Evolutionary conservation across 1,139 yeast genomes (phyloP).

Genomic region (Yamadazyma atlantica): DNA sequence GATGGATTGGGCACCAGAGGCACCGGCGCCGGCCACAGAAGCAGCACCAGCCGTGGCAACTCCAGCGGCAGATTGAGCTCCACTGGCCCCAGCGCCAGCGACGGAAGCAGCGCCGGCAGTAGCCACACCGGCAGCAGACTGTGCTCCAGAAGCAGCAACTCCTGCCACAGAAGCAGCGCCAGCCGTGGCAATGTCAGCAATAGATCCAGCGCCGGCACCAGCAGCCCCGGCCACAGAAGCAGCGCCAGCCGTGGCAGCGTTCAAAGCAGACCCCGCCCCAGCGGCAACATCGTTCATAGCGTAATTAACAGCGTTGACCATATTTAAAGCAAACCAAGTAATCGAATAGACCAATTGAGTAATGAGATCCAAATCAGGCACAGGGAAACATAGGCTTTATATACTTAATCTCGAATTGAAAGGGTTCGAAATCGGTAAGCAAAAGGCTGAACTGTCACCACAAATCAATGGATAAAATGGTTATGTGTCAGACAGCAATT

Average conservation of each 20-base stretch:
- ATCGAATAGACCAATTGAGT: too few species aligned
- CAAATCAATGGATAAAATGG: too few species aligned
- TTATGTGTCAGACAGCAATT: too few species aligned
- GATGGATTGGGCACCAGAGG: constrained; percentile 3
- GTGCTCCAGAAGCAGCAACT: constrained; percentile 31
- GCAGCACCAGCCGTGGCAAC: constrained; percentile 26
- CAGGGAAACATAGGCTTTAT: too few species aligned
- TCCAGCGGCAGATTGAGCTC: constrained; percentile 31
- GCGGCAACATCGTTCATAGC: constrained; percentile 21
- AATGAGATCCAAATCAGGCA: too few species aligned
- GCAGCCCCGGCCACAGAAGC: constrained; percentile 33
- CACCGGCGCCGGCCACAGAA: constrained; percentile 8
- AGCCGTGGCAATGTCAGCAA: constrained; percentile 38
- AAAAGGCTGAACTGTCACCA: constrained; percentile 12
- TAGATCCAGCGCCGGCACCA: constrained; percentile 21
- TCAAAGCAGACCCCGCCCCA: constrained; percentile 4
- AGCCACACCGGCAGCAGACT: constrained; percentile 15
- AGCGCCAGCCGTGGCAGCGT: constrained; percentile 10
- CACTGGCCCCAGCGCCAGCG: constrained; percentile 38
- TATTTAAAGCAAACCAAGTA: constrained; percentile 3
- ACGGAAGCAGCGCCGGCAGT: constrained; percentile 9
- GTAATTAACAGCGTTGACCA: constrained; percentile 23
- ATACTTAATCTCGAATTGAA: constrained; percentile 6
- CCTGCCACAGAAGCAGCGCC: constrained; percentile 34
- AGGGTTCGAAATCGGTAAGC: constrained; percentile 14